Evolutionary conservation across 371 early-diverging fungal species (phyloP), one percentile per base, ranked within the genome.

Genomic region (Mucor plumbeus): DNA sequence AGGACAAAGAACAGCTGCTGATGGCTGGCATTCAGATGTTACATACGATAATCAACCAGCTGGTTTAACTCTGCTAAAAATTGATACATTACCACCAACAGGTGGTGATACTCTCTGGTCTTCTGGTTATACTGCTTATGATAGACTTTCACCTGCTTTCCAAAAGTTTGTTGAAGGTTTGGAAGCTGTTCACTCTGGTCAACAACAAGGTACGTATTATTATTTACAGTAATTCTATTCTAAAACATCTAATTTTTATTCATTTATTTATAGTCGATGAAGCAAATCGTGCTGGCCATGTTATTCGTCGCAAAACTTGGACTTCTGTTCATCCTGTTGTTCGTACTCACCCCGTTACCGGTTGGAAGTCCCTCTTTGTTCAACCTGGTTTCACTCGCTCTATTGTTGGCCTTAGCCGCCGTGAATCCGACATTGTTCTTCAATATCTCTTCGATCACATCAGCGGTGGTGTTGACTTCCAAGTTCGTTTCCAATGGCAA

Each of bases 261-360:
- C 1, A 26, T 26, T 26, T 26, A 26, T 26, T 26, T 26, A 26
- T 26, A 26, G 69, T 73, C 5, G 67, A 75, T 54, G 65, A 75
- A 61, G 82, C 82, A 26, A 73, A 54, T 19, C 66, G 38, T 67
- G 71, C 64, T n/a, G 80, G 78, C 15, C 77, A 76, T 56, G 67
- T 73, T 48, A 61, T 83, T 19, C 85, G 85, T 53, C 79, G 85
- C 54, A 76, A 76, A 17, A 56, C 68, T 41, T 79, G 77, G 67
- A 82, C 73, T 59, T 67, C 78, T 15, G 55, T 55, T 7, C 90
- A 90, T 50, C 91, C 90, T 10, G 67, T 89, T 7, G 63, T 91
- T 48, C 85, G 91, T 59, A 89, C 89, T 14, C 88, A 91, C 69
- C 91, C 91, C 38, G 86, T 91, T 47, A 90, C 91, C 8, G 87